Conservation (phyloP, 1,139 yeast species). For the Scheffersomyces cryptocercus region DNA sequence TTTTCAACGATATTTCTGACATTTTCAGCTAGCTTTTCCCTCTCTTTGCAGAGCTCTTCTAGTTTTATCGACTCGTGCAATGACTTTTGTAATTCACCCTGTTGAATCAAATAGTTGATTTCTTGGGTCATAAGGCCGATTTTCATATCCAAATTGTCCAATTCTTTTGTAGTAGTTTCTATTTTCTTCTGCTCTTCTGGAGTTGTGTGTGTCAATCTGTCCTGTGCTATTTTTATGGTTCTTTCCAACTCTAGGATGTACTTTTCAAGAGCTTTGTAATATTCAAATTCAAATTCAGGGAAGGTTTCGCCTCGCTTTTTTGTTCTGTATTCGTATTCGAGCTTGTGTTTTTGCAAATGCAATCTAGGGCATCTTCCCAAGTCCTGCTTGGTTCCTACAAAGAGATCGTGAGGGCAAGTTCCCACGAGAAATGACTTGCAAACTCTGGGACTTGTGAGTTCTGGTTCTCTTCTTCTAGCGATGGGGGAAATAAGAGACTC, state of each 20-base stretch:
- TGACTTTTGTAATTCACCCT: slow-evolving; percentile 55
- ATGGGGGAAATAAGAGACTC: slow-evolving; percentile 48
- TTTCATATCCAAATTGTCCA: slow-evolving; percentile 66
- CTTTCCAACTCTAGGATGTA: slow-evolving; percentile 69
- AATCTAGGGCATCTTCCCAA: slow-evolving; percentile 77
- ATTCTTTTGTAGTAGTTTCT: slow-evolving; percentile 59
- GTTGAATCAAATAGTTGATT: slow-evolving; percentile 54
- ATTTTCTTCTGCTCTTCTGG: slow-evolving; percentile 74
- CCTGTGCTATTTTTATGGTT: slow-evolving; percentile 66
- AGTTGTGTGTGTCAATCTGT: slow-evolving; percentile 49
- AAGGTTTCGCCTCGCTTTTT: slow-evolving; percentile 55
- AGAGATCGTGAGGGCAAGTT: slow-evolving; percentile 84
- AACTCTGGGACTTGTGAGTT: slow-evolving; percentile 65
- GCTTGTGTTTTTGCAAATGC: slow-evolving; percentile 74
- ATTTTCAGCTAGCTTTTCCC: slow-evolving; percentile 51
- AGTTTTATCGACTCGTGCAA: slow-evolving; percentile 48
- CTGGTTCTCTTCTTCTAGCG: slow-evolving; percentile 40
- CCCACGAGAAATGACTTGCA: slow-evolving; percentile 86
- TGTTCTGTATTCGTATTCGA: slow-evolving; percentile 65
- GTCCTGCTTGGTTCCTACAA: slow-evolving; percentile 81
- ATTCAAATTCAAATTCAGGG: slow-evolving; percentile 73
- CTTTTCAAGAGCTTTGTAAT: slow-evolving; percentile 52
- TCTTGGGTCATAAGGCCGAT: slow-evolving; percentile 75
- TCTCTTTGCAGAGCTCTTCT: slow-evolving; percentile 44
- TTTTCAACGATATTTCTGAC: slow-evolving; percentile 68